Evolutionary conservation across 1,284 basidiomycete genomes (phyloP), one percentile per base, ranked within the genome.

Genomic region (Inonotus obliquus): DNA sequence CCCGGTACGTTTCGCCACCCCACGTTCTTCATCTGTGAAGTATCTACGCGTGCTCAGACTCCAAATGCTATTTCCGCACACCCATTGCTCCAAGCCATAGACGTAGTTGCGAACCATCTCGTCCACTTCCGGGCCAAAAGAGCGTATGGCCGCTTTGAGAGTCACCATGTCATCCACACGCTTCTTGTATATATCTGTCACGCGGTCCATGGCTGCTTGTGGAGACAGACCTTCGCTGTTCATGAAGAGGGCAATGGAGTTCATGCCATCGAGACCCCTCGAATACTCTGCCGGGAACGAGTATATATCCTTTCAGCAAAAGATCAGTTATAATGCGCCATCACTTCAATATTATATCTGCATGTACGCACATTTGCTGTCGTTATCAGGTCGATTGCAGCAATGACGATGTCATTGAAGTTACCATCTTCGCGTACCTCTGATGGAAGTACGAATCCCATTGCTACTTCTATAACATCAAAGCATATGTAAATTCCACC

Each of bases 161-260:
- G 66, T 70, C 81, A 86, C 19, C 70, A 84, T 79, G 45, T 85
- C 74, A 78, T 72, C 71, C 60, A 77, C 72, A 71, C 79, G 86
- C 67, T 82, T 73, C 70, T 13, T 85, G 51, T 52, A 52, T 10
- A 32, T n/a, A 1, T 52, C 51, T 17, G 27, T 84, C 65, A 84
- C 78, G 66, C 78, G 74, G 68, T 89, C 81, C 38, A 80, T 76
- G 3, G 86, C 81, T 19, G 77, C 76, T 70, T 88, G 86, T 21
- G 87, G 72, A 60, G 76, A 73, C 57, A 81, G 70, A 29, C 72
- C 67, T 56, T 78, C 77, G 55, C 80, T 77, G 62, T 80, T 74
- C 83, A 87, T 86, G 53, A 86, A 77, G 38, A 88, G 83, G 2
- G 84, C 84, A 47, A 89, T 76, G 65, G 86, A 76, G 67, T 88